Conservation (phyloP, 768 basidiomycete genomes). For the Boletus vermiculosoides region DNA sequence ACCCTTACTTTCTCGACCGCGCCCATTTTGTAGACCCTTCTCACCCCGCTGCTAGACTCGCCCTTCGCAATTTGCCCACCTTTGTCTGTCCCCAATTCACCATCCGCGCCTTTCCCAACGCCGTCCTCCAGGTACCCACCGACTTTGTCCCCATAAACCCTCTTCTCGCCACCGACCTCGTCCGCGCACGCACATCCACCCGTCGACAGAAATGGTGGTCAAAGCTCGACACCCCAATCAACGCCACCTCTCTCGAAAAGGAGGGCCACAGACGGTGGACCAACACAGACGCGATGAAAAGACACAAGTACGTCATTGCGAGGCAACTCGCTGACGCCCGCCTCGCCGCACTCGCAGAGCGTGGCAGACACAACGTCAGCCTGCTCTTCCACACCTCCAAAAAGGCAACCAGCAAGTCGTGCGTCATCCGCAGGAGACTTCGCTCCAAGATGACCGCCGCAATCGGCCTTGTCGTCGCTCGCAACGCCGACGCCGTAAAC, state of each 20-base stretch:
- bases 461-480: slow-evolving; percentile 19
- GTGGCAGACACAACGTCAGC: slow-evolving; percentile 12
- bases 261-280: too few species aligned
- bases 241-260: too few species aligned
- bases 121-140: slow-evolving; percentile 13
- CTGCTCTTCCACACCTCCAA: slow-evolving; percentile 24
- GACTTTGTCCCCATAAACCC: slow-evolving; percentile 22
- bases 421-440: slow-evolving; percentile 20
- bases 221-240: background rate
- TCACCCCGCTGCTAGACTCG: slow-evolving; percentile 19
- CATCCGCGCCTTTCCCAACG: slow-evolving; percentile 25
- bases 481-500: slow-evolving; percentile 10
- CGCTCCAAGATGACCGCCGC: slow-evolving; percentile 23
- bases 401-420: slow-evolving; percentile 25
- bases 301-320: slow-evolving; percentile 1
- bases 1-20: slow-evolving; percentile 14
- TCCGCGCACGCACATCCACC: background rate
- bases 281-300: background rate
- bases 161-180: slow-evolving; percentile 17
- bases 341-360: slow-evolving; percentile 4
- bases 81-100: slow-evolving; percentile 21
- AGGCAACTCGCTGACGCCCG: slow-evolving; percentile 7
- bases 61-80: slow-evolving; percentile 14
- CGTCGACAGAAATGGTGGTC: slow-evolving; percentile 1
- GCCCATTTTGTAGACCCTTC: slow-evolving; percentile 12